Conservation (phyloP, 805 yeast species). For the Saturnispora serradocipensis region DNA sequence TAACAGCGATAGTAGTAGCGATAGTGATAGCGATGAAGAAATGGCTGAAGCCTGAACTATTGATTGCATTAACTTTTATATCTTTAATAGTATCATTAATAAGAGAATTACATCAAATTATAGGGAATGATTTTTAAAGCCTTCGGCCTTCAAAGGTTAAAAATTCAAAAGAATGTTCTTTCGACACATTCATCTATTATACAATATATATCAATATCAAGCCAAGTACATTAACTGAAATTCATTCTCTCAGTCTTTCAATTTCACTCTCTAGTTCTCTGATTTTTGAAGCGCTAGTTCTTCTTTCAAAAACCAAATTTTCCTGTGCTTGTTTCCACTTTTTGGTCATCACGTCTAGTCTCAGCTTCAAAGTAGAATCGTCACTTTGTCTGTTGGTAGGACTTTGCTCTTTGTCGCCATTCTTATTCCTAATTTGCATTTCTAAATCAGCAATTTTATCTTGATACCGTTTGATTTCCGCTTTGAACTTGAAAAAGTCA, state of each 20-base stretch:
- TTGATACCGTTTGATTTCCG: not conserved
- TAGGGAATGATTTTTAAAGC: not conserved
- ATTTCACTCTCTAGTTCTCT: slow-evolving; percentile 50
- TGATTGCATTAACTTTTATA: not conserved
- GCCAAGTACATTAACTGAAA: not conserved
- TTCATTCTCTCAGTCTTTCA: slow-evolving; percentile 22
- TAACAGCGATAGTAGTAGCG: slow-evolving; percentile 38
- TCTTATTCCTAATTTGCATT: not conserved
- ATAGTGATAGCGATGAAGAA: slow-evolving; percentile 23
- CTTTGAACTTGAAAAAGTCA: not conserved
- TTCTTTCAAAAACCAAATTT: slow-evolving; percentile 51
- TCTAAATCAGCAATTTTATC: slow-evolving; percentile 6
- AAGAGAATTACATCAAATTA: not conserved
- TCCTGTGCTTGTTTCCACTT: slow-evolving; percentile 69
- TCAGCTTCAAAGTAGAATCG: slow-evolving; percentile 20
- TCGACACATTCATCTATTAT: not conserved
- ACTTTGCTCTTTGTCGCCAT: not conserved
- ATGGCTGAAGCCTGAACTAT: slow-evolving; percentile 22
- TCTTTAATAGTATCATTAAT: slow-evolving; percentile 1
- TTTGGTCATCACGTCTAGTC: slow-evolving; percentile 53
- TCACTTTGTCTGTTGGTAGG: not conserved
- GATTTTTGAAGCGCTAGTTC: slow-evolving; percentile 44
- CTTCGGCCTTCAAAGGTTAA: too few species aligned
- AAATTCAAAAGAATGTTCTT: not conserved
- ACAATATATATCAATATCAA: not conserved